Conservation (phyloP, 129 eudicot genomes). For the carrot (Daucus carota) region DH1_v3.0 NC_030384.2:26584501-26585000, state of each 20-base stretch:
- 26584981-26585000: not conserved
- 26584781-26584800: not conserved
- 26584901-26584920: constrained; percentile 66
- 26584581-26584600: constrained; percentile 31
- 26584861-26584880: constrained; percentile 66
- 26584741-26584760: not conserved
- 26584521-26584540: constrained; percentile 63
- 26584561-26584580: constrained; percentile 31
- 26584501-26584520: constrained; percentile 1
- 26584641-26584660: constrained; percentile 51
- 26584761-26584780: not conserved
- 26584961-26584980: not conserved
- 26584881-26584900: constrained; percentile 77
- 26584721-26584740: constrained; percentile 63
- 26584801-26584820: constrained; percentile 34
- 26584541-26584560: constrained; percentile 45
- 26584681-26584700: constrained; percentile 94
- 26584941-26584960: not conserved
- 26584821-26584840: constrained; percentile 59
- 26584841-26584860: constrained; percentile 69
- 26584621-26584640: constrained; percentile 81
- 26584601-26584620: constrained; percentile 64
- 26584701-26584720: constrained; percentile 89
- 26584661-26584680: constrained; percentile 51
- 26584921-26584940: constrained; percentile 38